Evolutionary conservation across 176 grass and related monocot species (phyloP).

Genomic region (Rhynchospora tenuis): DNA sequence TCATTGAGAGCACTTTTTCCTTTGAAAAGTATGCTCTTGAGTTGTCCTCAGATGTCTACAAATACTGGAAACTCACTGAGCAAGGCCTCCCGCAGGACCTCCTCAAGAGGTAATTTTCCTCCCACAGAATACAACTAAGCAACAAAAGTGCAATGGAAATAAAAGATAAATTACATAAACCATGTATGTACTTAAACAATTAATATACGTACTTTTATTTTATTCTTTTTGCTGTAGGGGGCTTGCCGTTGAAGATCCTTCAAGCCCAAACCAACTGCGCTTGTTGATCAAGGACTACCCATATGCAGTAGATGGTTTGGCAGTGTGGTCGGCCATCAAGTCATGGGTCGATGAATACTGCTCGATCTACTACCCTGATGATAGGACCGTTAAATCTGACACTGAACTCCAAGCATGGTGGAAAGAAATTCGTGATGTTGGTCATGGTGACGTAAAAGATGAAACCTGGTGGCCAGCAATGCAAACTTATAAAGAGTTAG

Average conservation of each 20-base stretch:
- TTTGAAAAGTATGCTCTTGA: conserved; percentile 35
- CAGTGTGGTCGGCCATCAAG: conserved; percentile 62
- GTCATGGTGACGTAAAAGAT: conserved; percentile 60
- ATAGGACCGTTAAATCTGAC: conserved; percentile 34
- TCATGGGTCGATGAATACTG: conserved; percentile 56
- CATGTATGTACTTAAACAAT: background rate
- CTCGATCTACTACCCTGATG: conserved; percentile 42
- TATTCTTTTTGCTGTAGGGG: conserved; percentile 26
- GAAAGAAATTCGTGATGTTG: conserved; percentile 66
- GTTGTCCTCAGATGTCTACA: conserved; percentile 64
- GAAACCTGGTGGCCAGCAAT: conserved; percentile 62
- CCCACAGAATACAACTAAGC: background rate
- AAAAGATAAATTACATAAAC: background rate
- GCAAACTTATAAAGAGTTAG: conserved; percentile 42
- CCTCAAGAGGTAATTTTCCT: conserved; percentile 45
- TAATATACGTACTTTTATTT: background rate
- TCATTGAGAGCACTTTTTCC: conserved; percentile 64
- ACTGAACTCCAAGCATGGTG: conserved; percentile 68
- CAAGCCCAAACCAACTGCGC: conserved; percentile 28
- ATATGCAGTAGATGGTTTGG: conserved; percentile 52
- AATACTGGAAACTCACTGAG: conserved; percentile 68
- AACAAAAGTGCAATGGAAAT: background rate
- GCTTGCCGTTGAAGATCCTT: conserved; percentile 26
- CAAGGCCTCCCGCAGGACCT: conserved; percentile 69
- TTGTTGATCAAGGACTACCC: conserved; percentile 77